phyloP scores from a whole-genome alignment of 257 asterid species.

The Prunella vulgaris region DNA sequence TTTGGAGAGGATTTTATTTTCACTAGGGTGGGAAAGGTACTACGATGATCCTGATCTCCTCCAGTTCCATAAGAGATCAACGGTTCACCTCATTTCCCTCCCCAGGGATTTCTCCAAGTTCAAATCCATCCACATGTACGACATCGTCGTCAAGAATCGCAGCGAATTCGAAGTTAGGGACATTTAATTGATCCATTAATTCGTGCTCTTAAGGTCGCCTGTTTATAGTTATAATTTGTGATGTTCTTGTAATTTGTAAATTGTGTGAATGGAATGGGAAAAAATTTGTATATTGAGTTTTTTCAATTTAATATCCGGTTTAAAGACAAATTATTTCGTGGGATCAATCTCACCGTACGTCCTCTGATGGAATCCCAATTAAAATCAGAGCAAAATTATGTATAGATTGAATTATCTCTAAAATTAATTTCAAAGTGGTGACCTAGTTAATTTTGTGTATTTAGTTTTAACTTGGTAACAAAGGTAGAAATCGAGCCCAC shows the following conservation, averaged over 20 bases:
- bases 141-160: slow-evolving; percentile 60
- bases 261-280: not conserved
- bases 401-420: no score
- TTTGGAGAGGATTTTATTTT: slow-evolving; percentile 44
- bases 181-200: not conserved
- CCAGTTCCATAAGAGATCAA: slow-evolving; percentile 68
- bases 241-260: not conserved
- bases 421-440: no score
- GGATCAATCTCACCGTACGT: no score
- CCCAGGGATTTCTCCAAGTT: slow-evolving; percentile 61
- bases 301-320: no score
- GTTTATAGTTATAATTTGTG: not conserved
- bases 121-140: slow-evolving; percentile 65
- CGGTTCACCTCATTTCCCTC: slow-evolving; percentile 65
- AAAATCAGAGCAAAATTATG: no score
- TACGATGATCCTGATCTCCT: slow-evolving; percentile 58
- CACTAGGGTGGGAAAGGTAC: slow-evolving; percentile 76
- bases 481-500: no score
- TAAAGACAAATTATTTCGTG: no score
- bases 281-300: not conserved
- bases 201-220: not conserved
- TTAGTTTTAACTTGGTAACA: no score
- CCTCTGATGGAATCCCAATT: no score
- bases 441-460: no score
- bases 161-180: slow-evolving; percentile 58